Conservation (phyloP, 352 stramenopile genomes). For the Blastocystis sp. region DNA sequence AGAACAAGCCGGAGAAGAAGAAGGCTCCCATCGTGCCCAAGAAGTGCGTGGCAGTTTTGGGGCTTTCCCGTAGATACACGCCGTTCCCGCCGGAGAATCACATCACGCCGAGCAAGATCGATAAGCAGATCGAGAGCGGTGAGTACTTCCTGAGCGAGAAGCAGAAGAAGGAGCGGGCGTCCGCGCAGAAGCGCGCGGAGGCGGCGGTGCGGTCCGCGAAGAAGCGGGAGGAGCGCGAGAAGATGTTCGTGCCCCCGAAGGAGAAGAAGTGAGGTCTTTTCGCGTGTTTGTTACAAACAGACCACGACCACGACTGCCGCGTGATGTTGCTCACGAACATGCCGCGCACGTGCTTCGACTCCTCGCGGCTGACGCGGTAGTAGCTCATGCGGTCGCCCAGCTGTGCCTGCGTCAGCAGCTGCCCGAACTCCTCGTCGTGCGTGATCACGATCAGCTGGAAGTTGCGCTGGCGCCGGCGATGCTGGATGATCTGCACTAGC, state of each 20-base stretch:
- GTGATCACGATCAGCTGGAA: conserved; percentile 99
- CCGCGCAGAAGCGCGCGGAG: conserved; percentile 44
- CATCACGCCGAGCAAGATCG: conserved; percentile 86
- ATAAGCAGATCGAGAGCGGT: conserved; percentile 94
- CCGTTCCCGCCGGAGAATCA: conserved; percentile 92
- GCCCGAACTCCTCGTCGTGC: conserved; percentile 88
- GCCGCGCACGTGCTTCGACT: conserved; percentile 28
- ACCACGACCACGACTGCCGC: conserved; percentile 30
- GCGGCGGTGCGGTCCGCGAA: conserved; percentile 10
- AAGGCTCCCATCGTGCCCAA: conserved; percentile 82
- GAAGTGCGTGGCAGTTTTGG: not conserved
- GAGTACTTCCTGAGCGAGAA: conserved; percentile 98
- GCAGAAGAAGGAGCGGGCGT: conserved; percentile 81
- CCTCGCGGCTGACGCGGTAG: conserved; percentile 53
- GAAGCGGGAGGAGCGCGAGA: conserved; percentile 53
- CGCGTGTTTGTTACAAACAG: not conserved
- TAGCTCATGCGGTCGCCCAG: conserved; percentile 45
- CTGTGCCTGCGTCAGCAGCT: conserved; percentile 43
- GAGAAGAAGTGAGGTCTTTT: conserved; percentile 68
- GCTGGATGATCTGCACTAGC: conserved; percentile 86
- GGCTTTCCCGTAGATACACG: conserved; percentile 80
- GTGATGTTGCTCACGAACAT: conserved; percentile 60
- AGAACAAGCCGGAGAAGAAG: conserved; percentile 89
- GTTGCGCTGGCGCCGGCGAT: conserved; percentile 88
- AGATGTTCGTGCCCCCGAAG: conserved; percentile 62